Base-by-base conservation (phyloP, 768 basidiomycete genomes). In the Cystobasidium onofrii region DNA sequence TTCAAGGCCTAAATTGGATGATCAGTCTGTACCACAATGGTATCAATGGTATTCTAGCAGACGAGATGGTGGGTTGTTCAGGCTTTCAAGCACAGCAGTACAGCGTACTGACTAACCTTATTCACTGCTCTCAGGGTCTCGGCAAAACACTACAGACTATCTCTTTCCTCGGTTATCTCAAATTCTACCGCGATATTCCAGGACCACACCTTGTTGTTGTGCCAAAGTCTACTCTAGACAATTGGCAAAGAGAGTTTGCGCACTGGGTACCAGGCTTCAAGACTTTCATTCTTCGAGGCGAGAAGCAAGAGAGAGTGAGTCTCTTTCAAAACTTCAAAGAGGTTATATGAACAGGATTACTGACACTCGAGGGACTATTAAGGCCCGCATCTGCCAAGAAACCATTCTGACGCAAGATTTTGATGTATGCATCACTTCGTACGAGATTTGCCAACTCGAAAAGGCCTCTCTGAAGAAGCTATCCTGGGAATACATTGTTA, bases 131-230 rank as follows among this genome's bases (percentile, higher is more conserved):
- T 13, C 55, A 12, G 91, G 94, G 94, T 82, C 88, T 99, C 33
- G 94, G 96, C 15, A 99, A 99, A 85, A 99, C 96, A 0, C 85
- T 98, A 0, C 96, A 99, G 83, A 97, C 95, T 0, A 95, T 99
- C 78, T 89, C 95, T 0, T 99, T 99, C 85, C 87, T 97, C 29
- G 87, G 92, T 4, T 98, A 96, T 80, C 88, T 98, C 76, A 92
- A 90, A 80, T 89, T 92, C 80, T 87, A 92, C 80, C 86, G 85
- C 27, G 85, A 85, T 73, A 88, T 86, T 69, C 75, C 82, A 20
- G 94, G 96, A 1, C 93, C 92, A 1, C 95, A 98, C 81, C 86
- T 98, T 27, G 87, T 99, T 78, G 91, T 98, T 73, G 96, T 98
- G 4, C 96, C 96, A n/a, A 98, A 98, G 82, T 94, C 92, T 0